Evolutionary conservation across 345 rosid species (phyloP).

Genomic region (Rhodomyrtus tomentosa): DNA sequence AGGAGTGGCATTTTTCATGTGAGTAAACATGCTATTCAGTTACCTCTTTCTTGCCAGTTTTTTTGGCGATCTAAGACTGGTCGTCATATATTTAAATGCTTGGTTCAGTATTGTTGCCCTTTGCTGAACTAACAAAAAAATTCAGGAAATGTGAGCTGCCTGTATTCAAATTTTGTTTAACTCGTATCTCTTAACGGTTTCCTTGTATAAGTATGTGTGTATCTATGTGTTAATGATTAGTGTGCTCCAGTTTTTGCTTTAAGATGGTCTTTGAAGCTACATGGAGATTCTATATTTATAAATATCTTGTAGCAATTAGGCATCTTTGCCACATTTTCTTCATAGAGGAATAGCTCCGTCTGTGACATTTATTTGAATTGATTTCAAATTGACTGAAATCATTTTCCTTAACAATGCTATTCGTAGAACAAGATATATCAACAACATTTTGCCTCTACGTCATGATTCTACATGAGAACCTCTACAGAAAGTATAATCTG

Average conservation of each 20-base stretch:
- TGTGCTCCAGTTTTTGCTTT: not conserved
- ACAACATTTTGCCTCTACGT: not conserved
- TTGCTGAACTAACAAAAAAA: not conserved
- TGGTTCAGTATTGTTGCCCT: not conserved
- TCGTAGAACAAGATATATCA: not conserved
- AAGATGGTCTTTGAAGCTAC: not conserved
- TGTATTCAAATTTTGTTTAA: not conserved
- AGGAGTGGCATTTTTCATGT: constrained; percentile 87
- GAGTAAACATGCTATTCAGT: constrained; percentile 14
- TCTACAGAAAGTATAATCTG: not conserved
- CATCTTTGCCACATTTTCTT: not conserved
- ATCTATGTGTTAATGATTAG: not conserved
- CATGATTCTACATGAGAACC: not conserved
- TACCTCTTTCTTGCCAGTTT: not conserved
- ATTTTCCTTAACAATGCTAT: not conserved
- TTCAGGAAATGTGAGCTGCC: not conserved
- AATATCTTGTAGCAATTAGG: not conserved
- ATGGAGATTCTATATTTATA: not conserved
- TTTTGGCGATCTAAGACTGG: not conserved
- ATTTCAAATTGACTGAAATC: not conserved
- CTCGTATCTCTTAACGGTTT: not conserved
- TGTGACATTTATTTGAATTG: not conserved
- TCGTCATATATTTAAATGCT: not conserved
- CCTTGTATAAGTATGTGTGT: not conserved
- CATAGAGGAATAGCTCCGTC: not conserved